These are phyloP conservation scores for Fusarium aywerte DNA, from an alignment of 2,329 filamentous ascomycete genomes.

Conservation along the genomic window DNA sequence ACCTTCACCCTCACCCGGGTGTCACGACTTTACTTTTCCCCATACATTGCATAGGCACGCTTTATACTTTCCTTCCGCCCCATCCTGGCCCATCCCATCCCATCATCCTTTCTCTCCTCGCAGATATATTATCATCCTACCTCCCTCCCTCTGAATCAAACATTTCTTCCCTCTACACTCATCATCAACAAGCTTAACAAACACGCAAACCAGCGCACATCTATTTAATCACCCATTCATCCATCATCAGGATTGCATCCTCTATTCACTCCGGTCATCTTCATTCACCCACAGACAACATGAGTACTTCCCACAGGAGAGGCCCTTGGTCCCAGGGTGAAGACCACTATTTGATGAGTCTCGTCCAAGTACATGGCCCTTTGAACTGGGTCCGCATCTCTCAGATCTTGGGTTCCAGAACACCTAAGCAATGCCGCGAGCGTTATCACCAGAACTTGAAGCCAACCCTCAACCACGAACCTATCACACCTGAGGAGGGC, in stretches of 20 bases:
- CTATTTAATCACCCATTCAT: background rate
- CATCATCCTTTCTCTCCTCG: slow-evolving; percentile 6
- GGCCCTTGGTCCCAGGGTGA: slow-evolving; percentile 87
- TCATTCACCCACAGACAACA: slow-evolving; percentile 13
- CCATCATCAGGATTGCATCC: background rate
- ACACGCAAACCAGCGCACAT: background rate
- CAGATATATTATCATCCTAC: slow-evolving; percentile 46
- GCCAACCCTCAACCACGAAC: slow-evolving; percentile 76
- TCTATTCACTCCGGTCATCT: background rate
- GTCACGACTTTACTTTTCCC: slow-evolving; percentile 32
- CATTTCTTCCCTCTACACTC: slow-evolving; percentile 14
- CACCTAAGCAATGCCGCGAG: slow-evolving; percentile 95
- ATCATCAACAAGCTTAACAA: slow-evolving; percentile 5
- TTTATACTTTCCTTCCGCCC: slow-evolving; percentile 43
- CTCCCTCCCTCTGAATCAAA: slow-evolving; percentile 39
- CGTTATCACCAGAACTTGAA: slow-evolving; percentile 95
- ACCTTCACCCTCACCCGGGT: background rate
- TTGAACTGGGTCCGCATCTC: slow-evolving; percentile 94
- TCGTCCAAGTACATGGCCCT: slow-evolving; percentile 77
- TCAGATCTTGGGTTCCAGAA: slow-evolving; percentile 77
- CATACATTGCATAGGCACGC: slow-evolving; percentile 45
- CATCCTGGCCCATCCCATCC: slow-evolving; percentile 28
- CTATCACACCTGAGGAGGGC: slow-evolving; percentile 77
- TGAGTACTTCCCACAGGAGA: slow-evolving; percentile 55
- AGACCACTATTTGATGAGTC: slow-evolving; percentile 74